Conservation (phyloP, 1,284 basidiomycete species). For the Cryptococcus wingfieldii region DNA sequence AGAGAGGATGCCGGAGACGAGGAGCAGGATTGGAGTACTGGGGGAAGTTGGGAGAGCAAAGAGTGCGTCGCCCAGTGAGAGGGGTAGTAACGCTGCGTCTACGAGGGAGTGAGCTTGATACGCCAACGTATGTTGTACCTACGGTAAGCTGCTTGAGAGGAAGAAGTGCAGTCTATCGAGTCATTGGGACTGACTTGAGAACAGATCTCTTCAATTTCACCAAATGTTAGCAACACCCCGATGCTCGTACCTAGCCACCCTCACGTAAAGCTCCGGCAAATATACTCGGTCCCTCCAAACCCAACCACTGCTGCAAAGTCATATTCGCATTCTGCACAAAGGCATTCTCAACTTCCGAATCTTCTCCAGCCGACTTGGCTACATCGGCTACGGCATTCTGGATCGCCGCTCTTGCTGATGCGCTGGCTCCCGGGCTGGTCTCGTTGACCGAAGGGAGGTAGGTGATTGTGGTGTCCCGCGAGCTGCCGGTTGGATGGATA, state of each 20-base stretch:
- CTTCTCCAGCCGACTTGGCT: background rate
- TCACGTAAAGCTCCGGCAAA: slow-evolving; percentile 9
- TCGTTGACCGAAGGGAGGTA: background rate
- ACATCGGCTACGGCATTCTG: background rate
- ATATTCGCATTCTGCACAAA: slow-evolving; percentile 1
- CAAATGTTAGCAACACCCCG: background rate
- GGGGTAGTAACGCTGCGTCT: slow-evolving; percentile 14
- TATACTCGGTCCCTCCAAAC: slow-evolving; percentile 6
- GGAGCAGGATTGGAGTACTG: slow-evolving; percentile 10
- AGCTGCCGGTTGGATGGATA: slow-evolving; percentile 1
- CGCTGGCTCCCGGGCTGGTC: background rate
- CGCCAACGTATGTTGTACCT: background rate
- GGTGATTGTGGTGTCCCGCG: background rate
- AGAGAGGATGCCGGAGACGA: slow-evolving; percentile 10
- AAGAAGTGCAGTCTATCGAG: slow-evolving; percentile 5
- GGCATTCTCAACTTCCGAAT: background rate
- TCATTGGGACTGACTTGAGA: background rate
- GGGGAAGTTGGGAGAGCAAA: slow-evolving; percentile 11
- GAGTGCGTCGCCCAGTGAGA: slow-evolving; percentile 2
- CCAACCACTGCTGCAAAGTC: slow-evolving; percentile 3
- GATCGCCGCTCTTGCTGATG: background rate
- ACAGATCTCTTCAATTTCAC: slow-evolving; percentile 4
- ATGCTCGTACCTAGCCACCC: background rate
- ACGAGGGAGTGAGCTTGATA: background rate
- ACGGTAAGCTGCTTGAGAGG: slow-evolving; percentile 8